These are phyloP conservation scores for Malus fusca DNA, from an alignment of 306 rosid species.

Conservation along the genomic window DNA sequence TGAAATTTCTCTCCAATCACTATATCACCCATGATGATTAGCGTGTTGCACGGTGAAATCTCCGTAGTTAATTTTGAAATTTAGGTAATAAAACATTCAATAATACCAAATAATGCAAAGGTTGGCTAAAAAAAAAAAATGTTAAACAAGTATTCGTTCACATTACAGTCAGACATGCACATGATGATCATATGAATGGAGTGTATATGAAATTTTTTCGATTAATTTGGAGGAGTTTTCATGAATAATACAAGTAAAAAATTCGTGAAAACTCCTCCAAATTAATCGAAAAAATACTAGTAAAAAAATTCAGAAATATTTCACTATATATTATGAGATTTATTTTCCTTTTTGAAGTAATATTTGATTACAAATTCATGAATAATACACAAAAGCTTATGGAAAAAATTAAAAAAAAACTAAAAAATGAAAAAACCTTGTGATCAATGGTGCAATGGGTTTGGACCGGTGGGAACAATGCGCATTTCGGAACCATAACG, in stretches of 20 bases:
- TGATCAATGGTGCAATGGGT: conserved; percentile 93
- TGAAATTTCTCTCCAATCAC: too few species aligned
- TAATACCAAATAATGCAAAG: neutral
- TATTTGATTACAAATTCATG: neutral
- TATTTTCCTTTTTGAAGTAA: neutral
- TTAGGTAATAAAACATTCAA: neutral
- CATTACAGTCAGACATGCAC: neutral
- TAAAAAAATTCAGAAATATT: conserved; percentile 1
- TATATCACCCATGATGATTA: too few species aligned
- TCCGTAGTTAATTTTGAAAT: neutral
- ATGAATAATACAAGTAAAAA: conserved; percentile 5
- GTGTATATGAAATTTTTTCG: neutral
- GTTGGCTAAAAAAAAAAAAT: neutral
- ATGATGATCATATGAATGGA: conserved; percentile 10
- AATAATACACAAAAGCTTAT: conserved; percentile 17
- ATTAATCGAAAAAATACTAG: too few species aligned
- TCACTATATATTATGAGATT: conserved; percentile 8
- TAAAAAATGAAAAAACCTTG: conserved; percentile 10
- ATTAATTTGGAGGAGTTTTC: neutral
- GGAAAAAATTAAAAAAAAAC: conserved; percentile 2
- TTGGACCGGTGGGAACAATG: conserved; percentile 93
- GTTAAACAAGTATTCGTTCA: neutral
- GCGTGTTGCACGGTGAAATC: neutral
- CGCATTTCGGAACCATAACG: conserved; percentile 73
- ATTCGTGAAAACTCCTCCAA: too few species aligned